Evolutionary conservation across 2,329 filamentous ascomycete genomes (phyloP).

Genomic region (Camillea tinctor): DNA sequence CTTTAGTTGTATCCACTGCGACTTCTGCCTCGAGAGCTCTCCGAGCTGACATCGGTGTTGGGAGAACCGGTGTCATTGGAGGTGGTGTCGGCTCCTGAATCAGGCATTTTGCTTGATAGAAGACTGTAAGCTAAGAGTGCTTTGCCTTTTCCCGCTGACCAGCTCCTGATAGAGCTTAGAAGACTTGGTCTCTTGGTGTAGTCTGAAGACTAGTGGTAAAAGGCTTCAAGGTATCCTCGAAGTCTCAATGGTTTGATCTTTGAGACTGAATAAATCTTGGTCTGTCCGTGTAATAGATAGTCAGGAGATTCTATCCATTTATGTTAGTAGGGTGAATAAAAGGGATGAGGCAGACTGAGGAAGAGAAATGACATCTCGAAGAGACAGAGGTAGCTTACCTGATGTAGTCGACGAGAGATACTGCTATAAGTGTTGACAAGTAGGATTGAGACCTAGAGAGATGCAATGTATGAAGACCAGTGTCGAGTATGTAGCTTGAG

Average conservation of each 20-base stretch:
- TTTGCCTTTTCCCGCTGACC: background rate
- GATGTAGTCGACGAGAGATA: background rate
- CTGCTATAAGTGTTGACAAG: background rate
- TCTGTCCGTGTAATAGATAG: background rate
- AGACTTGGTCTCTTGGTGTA: background rate
- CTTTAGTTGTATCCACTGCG: constrained; percentile 31
- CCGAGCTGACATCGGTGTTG: constrained; percentile 18
- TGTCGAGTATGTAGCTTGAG: background rate
- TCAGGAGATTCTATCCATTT: background rate
- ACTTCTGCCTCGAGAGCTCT: constrained; percentile 27
- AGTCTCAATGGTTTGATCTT: background rate
- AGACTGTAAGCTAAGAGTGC: background rate
- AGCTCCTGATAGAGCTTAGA: background rate
- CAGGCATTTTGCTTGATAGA: constrained; percentile 27
- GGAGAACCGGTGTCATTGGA: constrained; percentile 14
- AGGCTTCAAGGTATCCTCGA: no score
- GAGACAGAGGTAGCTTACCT: background rate
- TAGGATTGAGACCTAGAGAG: background rate
- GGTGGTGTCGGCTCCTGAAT: constrained; percentile 23
- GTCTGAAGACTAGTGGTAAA: no score
- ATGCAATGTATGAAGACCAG: background rate
- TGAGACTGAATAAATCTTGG: background rate
- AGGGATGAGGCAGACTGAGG: background rate
- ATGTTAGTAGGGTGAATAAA: background rate
- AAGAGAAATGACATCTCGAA: background rate